Base-by-base conservation (phyloP, 805 yeast genomes). In the Myxozyma lipomycoides region DNA sequence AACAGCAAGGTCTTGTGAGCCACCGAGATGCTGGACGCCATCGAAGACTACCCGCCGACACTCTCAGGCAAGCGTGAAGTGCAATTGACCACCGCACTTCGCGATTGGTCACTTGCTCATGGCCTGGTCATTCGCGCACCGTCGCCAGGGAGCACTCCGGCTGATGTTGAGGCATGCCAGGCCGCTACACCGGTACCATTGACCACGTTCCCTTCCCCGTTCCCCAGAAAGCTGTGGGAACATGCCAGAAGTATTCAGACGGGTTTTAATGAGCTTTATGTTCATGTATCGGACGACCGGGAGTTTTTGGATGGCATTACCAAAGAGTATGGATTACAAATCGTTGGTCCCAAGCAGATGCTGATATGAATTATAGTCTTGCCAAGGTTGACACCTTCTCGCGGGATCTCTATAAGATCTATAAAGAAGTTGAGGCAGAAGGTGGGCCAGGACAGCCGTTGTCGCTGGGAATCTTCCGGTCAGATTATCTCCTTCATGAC, bases 131-230 rank as follows among this genome's bases (percentile, higher is more conserved):
- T 61, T 37, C 47, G 51, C 3, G 51, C 49, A 17, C n/a, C n/a
- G 4, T 18, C 51, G 30, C 30, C 22, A 10, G 38, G 19, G 6
- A 18, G 43, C 23, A 88, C 89, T 1, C 81, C 83, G 1, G 72
- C 75, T 23, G 79, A 74, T 61, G 55, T 70, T 10, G 55, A 21
- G 74, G 70, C 59, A 7, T 67, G 70, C 44, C 76, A 77, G n/a
- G 71, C 71, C 38, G 76, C 80, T 15, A 68, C 69, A 19, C 77
- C 76, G 45, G 96, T 96, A 1, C 98, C 99, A 35, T 81, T 88
- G 7, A 93, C 98, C 1, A 62, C 91, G 25, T 88, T 74, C 63
- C 99, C 99, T 3, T 85, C 97, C 0, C 95, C 96, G 4, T 81
- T 89, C 58, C 91, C 96, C 3, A 74, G 70, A 49, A 46, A 63